Evolutionary conservation across 805 yeast genomes (phyloP), one percentile per base, ranked within the genome.

Genomic region (Schwanniomyces polymorphus): DNA sequence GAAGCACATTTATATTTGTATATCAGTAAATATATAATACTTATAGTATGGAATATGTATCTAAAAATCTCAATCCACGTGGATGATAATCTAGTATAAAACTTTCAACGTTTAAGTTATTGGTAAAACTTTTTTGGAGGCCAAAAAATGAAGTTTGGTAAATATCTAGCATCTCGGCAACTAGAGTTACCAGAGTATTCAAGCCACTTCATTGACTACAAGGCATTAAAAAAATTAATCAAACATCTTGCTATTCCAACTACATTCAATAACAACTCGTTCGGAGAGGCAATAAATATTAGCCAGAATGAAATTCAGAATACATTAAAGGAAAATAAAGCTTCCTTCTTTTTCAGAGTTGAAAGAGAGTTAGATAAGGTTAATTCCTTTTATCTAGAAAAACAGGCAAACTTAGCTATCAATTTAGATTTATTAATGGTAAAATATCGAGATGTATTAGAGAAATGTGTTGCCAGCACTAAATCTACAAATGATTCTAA

Each of bases 301-400:
- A 60, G 60, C 57, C 67, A 59, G 49, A 46, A 41, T 37, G 69
- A 70, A 57, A 66, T 64, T 55, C 76, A 63, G 65, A 73, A 52
- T 65, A 74, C 64, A 2, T 72, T 94, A 38, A 92, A 91, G 60
- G 97, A 90, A 55, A 91, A 90, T 68, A 91, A 90, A 67, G 91
- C 97, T 4, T 84, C 94, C 1, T 87, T 87, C 59, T 87, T 87
- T 70, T 94, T 94, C 73, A 80, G 88, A 57, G 76, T 94, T 28
- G 99, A 94, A 63, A 81, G 99, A 60, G 99, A 94, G 63, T 76
- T 94, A 56, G 99, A 94, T 60, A 94, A 92, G 63, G 97, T 94
- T 46, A 92, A 95, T 65, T 78, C 82, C n/a, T 92, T 89, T 63
- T 94, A 94, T 63, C 69, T 91, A 38, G 95, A 89, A 61, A 92